These are phyloP conservation scores for Tribonema minus DNA, from an alignment of 108 stramenopile genomes.

Conservation along the genomic window DNA sequence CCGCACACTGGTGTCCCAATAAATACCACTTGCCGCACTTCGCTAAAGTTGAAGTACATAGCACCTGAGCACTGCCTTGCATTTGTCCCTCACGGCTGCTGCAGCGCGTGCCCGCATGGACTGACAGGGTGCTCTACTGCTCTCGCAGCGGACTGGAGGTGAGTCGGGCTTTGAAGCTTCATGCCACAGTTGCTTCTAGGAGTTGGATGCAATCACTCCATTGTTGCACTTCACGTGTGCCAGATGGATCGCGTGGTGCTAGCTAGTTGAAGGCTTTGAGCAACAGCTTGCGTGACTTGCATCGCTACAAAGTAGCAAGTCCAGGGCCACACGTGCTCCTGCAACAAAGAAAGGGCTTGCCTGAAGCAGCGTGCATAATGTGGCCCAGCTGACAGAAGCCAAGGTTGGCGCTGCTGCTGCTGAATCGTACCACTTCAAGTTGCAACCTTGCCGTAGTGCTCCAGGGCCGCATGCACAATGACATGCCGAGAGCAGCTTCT, in stretches of 20 bases:
- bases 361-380: too few species aligned
- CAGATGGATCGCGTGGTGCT: not conserved
- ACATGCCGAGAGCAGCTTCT: too few species aligned
- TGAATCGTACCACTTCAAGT: too few species aligned
- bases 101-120: slow-evolving; percentile 35
- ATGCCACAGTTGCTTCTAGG: not conserved
- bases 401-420: too few species aligned
- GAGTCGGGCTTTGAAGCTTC: not conserved
- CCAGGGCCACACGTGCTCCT: too few species aligned
- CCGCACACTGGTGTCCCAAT: too few species aligned
- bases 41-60: not conserved
- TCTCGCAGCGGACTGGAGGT: not conserved
- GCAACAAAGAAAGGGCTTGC: too few species aligned
- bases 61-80: not conserved
- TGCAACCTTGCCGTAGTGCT: too few species aligned
- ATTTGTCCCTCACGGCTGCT: not conserved
- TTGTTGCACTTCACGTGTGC: not conserved
- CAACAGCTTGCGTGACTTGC: not conserved
- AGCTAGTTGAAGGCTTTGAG: not conserved
- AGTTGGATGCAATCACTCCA: too few species aligned
- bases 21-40: not conserved
- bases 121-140: slow-evolving; percentile 23
- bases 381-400: too few species aligned
- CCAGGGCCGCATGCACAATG: too few species aligned
- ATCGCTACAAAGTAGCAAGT: not conserved